phyloP scores from a whole-genome alignment of 768 basidiomycete genomes.

The Clathrus columnatus region DNA sequence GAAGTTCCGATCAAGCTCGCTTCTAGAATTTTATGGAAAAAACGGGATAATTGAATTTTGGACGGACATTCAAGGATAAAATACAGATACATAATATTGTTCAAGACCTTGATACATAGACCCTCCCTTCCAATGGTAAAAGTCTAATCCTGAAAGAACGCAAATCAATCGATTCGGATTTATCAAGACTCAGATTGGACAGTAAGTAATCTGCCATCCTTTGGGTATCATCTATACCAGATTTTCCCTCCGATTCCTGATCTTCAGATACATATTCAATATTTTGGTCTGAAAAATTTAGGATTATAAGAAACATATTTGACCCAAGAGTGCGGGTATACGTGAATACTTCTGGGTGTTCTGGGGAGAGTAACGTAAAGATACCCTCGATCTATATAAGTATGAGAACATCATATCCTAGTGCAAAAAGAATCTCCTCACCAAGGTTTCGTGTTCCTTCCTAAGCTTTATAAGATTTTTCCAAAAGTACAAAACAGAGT shows the following conservation, averaged over 20 bases:
- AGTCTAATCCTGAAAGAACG: neutral
- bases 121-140: neutral
- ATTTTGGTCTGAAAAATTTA: conserved; percentile 33
- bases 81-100: no score
- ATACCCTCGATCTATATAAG: conserved; percentile 46
- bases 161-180: neutral
- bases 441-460: conserved; percentile 45
- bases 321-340: conserved; percentile 35
- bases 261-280: conserved; percentile 12
- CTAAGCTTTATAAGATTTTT: conserved; percentile 44
- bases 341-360: conserved; percentile 44
- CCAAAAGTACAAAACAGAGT: conserved; percentile 57
- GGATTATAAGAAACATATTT: conserved; percentile 30
- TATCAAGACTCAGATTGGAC: neutral
- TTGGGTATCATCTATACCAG: neutral
- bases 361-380: conserved; percentile 40
- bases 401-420: neutral
- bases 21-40: no score
- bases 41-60: no score
- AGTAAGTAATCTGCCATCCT: neutral
- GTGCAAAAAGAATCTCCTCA: conserved; percentile 23
- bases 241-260: neutral
- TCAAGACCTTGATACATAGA: no score
- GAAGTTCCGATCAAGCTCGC: no score
- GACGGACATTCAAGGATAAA: no score